Percentiles rank a stretch among this genome's conserved stretches.
Conservation (phyloP, 148 eudicot species). For the Hydrangea macrophylla region DNA sequence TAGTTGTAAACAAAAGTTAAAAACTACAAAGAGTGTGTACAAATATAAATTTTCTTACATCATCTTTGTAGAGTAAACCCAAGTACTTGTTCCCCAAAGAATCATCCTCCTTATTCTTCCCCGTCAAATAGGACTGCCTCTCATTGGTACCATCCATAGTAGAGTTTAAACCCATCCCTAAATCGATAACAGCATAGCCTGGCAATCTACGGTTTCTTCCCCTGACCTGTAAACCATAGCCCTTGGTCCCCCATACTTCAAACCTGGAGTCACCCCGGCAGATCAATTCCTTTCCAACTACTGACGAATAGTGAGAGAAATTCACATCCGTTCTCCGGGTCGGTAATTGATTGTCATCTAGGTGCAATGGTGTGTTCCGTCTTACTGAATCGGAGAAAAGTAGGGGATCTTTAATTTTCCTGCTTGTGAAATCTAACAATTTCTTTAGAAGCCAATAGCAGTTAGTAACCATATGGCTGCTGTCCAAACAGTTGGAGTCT, state of each 20-base stretch:
- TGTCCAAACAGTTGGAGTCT: constrained; percentile 95
- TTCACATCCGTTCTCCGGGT: constrained; percentile 90
- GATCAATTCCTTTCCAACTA: constrained; percentile 72
- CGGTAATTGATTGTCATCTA: constrained; percentile 67
- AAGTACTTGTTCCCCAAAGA: constrained; percentile 59
- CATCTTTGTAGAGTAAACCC: constrained; percentile 60
- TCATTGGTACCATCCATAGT: constrained; percentile 27
- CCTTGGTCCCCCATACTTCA: constrained; percentile 84
- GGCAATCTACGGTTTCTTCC: constrained; percentile 77
- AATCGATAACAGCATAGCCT: constrained; percentile 53
- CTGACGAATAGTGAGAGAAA: constrained; percentile 80
- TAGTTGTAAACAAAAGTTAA: not conserved
- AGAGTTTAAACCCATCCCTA: constrained; percentile 48
- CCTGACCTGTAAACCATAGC: constrained; percentile 67
- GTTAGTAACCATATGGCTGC: constrained; percentile 98
- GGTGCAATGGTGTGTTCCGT: constrained; percentile 46
- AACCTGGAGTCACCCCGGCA: constrained; percentile 87
- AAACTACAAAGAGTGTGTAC: not conserved
- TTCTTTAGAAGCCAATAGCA: constrained; percentile 90
- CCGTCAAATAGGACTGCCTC: constrained; percentile 20
- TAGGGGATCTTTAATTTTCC: constrained; percentile 59
- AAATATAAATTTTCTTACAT: constrained; percentile 36
- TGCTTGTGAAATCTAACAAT: constrained; percentile 73
- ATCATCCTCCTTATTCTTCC: constrained; percentile 34
- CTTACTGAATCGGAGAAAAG: constrained; percentile 73